Evolutionary conservation across 179 eudicot species (phyloP), one percentile per base, ranked within the genome.

Genomic region (Actinidia polygama): DNA sequence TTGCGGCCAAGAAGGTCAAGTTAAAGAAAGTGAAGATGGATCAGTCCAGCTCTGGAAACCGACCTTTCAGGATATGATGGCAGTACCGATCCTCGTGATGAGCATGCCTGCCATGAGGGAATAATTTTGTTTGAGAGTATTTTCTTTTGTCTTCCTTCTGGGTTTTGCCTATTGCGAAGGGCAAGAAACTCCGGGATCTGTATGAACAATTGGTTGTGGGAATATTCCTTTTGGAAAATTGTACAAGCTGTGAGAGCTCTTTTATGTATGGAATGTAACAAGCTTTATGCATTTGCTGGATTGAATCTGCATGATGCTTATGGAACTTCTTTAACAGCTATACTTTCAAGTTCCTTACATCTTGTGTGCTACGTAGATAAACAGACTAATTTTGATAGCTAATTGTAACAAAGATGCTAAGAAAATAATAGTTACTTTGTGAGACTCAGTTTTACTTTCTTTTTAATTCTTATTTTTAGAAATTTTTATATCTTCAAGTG

Each of bases 31-130:
- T 79, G 57, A 90, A 72, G 77, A 75, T 16, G 75, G 84, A 83
- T 66, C 84, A 72, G 69, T 84, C 81, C 16, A 84, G 83, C 82
- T 82, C 84, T 19, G 88, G 84, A 53, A 89, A 90, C 83, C 81
- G 83, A 36, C 92, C 89, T 78, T 90, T 75, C 86, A 89, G 91
- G 92, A 86, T 86, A 82, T 87, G 87, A 91, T 75, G 7, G n/a
- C n/a, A n/a, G n/a, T n/a, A n/a, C n/a, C n/a, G n/a, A n/a, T n/a
- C n/a, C n/a, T n/a, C n/a, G n/a, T n/a, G n/a, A n/a, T n/a, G n/a
- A 75, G 7, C n/a, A n/a, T n/a, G n/a, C n/a, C n/a, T n/a, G n/a
- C 30, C 24, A 73, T 6, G 59, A 21, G 61, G 66, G 40, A 68
- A 59, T 59, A 77, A 70, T 77, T 70, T 46, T 62, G 49, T 15